These are phyloP conservation scores for Triticum monococcum DNA, from an alignment of 176 grass and related monocot genomes.

Conservation along the genomic window DNA sequence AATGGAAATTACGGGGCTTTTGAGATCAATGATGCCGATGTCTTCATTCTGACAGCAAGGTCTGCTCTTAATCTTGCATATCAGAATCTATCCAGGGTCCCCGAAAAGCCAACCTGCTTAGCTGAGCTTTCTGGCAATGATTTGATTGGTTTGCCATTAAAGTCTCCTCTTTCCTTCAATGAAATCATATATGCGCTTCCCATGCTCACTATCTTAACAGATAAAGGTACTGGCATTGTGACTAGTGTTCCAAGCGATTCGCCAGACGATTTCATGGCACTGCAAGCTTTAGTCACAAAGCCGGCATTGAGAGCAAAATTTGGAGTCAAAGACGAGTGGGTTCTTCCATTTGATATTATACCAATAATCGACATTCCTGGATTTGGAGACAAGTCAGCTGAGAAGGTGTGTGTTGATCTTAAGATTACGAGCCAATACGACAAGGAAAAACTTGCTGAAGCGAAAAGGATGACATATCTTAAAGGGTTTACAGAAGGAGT, in stretches of 20 bases:
- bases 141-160: constrained; percentile 76
- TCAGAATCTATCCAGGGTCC: constrained; percentile 57
- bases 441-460: constrained; percentile 73
- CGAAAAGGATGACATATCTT: constrained; percentile 67
- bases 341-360: constrained; percentile 53
- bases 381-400: constrained; percentile 70
- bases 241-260: constrained; percentile 79
- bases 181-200: constrained; percentile 69
- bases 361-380: constrained; percentile 76
- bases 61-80: constrained; percentile 76
- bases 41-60: constrained; percentile 70
- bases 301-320: constrained; percentile 56
- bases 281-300: constrained; percentile 60
- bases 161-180: constrained; percentile 68
- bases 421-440: constrained; percentile 74
- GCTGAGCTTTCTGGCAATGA: constrained; percentile 54
- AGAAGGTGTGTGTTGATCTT: constrained; percentile 64
- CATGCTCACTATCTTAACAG: constrained; percentile 64
- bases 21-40: constrained; percentile 76
- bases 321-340: constrained; percentile 75
- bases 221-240: constrained; percentile 67
- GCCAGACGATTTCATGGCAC: constrained; percentile 70
- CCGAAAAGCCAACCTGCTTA: constrained; percentile 67
- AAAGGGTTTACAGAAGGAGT: constrained; percentile 81
- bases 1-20: constrained; percentile 69